These are phyloP conservation scores for Simplicillium aogashimaense DNA, from an alignment of 2,329 filamentous ascomycete genomes.

Conservation along the genomic window DNA sequence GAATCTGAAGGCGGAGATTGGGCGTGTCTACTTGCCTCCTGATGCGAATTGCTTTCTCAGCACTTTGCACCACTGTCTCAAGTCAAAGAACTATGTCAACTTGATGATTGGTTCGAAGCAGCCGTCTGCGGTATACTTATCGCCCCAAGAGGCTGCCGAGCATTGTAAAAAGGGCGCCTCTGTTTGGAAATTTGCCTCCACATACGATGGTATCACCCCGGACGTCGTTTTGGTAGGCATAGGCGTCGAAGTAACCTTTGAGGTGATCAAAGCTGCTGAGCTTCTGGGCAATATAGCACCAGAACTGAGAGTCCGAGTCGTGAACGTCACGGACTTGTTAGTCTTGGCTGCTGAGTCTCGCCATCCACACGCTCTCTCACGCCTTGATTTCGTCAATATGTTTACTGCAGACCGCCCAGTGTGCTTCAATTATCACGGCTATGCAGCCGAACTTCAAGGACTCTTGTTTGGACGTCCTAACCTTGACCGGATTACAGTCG, in stretches of 20 bases:
- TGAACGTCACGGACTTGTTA: slow-evolving; percentile 60
- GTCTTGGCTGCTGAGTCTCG: slow-evolving; percentile 42
- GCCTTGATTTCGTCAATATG: slow-evolving; percentile 40
- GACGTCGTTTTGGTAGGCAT: slow-evolving; percentile 57
- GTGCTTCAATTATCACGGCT: slow-evolving; percentile 61
- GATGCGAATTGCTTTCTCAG: slow-evolving; percentile 59
- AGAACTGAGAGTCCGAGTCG: slow-evolving; percentile 44
- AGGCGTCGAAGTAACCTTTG: slow-evolving; percentile 56
- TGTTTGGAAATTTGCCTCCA: slow-evolving; percentile 53
- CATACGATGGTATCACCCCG: slow-evolving; percentile 41
- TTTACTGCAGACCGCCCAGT: slow-evolving; percentile 47
- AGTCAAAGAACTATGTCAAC: slow-evolving; percentile 55
- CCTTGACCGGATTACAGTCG: slow-evolving; percentile 42
- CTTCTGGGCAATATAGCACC: slow-evolving; percentile 40
- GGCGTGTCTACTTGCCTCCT: slow-evolving; percentile 54
- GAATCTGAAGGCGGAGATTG: slow-evolving; percentile 50
- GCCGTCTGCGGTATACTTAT: slow-evolving; percentile 51
- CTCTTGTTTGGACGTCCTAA: slow-evolving; percentile 47
- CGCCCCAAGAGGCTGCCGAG: slow-evolving; percentile 45
- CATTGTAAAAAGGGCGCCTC: slow-evolving; percentile 51
- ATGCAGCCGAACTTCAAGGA: slow-evolving; percentile 48
- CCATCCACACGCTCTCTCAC: slow-evolving; percentile 49
- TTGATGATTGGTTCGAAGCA: slow-evolving; percentile 61
- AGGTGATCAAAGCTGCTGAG: slow-evolving; percentile 51
- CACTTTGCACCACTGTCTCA: slow-evolving; percentile 51